Evolutionary conservation across 2,329 filamentous ascomycete genomes (phyloP), one percentile per base, ranked within the genome.

Genomic region (Neofusicoccum umdonicola): DNA sequence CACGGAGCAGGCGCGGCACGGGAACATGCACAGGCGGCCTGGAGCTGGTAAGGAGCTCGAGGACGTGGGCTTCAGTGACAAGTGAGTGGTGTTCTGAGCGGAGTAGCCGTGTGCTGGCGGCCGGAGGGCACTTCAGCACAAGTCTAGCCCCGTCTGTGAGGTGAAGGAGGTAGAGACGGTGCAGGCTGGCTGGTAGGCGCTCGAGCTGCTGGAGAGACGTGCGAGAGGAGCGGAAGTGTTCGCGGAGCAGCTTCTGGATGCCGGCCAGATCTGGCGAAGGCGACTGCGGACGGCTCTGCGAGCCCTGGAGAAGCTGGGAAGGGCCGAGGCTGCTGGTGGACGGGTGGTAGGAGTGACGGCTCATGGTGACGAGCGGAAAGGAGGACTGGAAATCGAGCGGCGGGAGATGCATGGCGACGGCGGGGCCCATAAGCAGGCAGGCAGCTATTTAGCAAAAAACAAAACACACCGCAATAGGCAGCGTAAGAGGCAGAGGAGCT

Each of bases 71-170:
- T 71, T 82, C 79, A 0, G 73, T 74, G 62, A 78, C 76, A 3
- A 82, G 68, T 12, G 74, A 71, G 39, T 76, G 71, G 52, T 77
- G 77, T 67, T 83, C 81, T 52, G 80, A 77, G 7, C 80, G 76
- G 13, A 83, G 73, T 11, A 80, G 69, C 41, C 78, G 74, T 6
- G 74, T 72, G 47, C 73, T 75, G 63, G 69, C 66, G 37, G 74
- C 67, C 19, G 80, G 79, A 39, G 76, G 73, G 65, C 77, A 79
- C 68, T 80, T 78, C 12, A 82, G 70, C 4, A 81, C 68, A 52
- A 81, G 73, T 31, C 73, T 73, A 64, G 72, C 74, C 39, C 76
- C 77, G 66, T 79, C 75, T 31, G 69, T 68, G 15, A 79, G 73
- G 62, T 71, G 74, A n/a, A 78, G 66, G n/a, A 79, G 73, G 56